Evolutionary conservation across 2,329 filamentous ascomycete genomes (phyloP), one percentile per base, ranked within the genome.

Genomic region (Magnaporthales sp.): DNA sequence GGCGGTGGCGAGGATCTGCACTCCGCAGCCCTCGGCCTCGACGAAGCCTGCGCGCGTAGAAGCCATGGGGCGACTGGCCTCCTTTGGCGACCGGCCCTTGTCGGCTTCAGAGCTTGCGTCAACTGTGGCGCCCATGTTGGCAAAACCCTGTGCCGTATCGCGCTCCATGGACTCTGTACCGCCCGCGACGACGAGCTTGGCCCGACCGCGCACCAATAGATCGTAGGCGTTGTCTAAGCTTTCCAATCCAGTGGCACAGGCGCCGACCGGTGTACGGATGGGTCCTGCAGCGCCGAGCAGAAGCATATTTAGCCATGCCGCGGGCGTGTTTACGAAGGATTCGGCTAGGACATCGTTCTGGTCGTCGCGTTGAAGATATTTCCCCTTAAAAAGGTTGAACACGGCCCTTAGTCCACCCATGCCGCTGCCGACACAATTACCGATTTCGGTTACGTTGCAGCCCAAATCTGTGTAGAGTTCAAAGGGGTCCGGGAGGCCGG

Each of bases 231-330:
- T 72, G 46, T 80, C 76, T 0, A 79, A 66, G 0, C 73, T 74
- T 68, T 80, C 77, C 3, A 80, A 38, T 0, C 72, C 70, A 0
- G 77, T 80, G 0, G 78, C 77, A 31, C 77, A 80, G 1, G 77
- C 74, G 0, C 77, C 77, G 0, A 75, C 74, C 1, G 77, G 77
- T 0, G 78, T 76, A 5, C 70, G 70, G 22, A 74, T 77, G 0
- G 78, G 76, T 0, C 78, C 78, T 0, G 73, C 68, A 0, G 75
- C 70, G 3, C 69, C 70, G n/a, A 77, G 70, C 22, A 79, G 71
- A 10, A 80, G 74, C 77, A 80, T 79, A 63, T 80, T 79, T n/a
- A 77, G 67, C 77, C 77, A 79, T 0, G 78, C 77, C 1, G 69
- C 71, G 0, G 70, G 69, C 0, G 78, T 75, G 69, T 78, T 79